Base-by-base conservation (phyloP, 2,329 filamentous ascomycete genomes). In the Cryphonectria carpinicola region DNA sequence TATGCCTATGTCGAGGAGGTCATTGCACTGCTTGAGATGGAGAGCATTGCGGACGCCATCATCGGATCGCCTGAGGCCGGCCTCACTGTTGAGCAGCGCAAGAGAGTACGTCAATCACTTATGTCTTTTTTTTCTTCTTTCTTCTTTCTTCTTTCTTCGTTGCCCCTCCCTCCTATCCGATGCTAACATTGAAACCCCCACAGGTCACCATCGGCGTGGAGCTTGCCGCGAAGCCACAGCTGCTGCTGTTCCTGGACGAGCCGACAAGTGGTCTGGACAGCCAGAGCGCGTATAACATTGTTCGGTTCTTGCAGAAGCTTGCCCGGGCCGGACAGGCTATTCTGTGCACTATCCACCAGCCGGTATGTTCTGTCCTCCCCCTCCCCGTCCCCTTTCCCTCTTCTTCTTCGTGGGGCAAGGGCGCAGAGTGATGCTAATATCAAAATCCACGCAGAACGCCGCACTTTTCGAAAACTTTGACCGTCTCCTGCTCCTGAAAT, bases 341-440 rank as follows among this genome's bases (percentile, higher is more conserved):
- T 75, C 86, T 97, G 4, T 97, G 93, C 82, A 97, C 94, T 0
- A 97, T 97, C 73, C 94, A 97, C 79, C 94, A 97, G 79, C 94
- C 94, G 1, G 61, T 64, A 28, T 4, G 61, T 64, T 19, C 56
- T 60, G 25, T 60, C 28, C 19, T 35, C 7, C 28, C 25, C 52
- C 13, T 19, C 10, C 13, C 37, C 58, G 13, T 62, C 28, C 25
- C 52, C 13, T 19, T n/a, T 19, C 37, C 58, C n/a, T 62, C 60
- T n/a, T 41, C 60, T n/a, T 41, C 35, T 41, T 4, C 22, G 37
- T n/a, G 10, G 37, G 37, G 37, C 8, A 39, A 39, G 17, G 39
- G 25, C 3, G n/a, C 37, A 19, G 19, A 58, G 54, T 8, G 10
- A 46, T 64, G 25, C 61, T 64, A 64, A 64, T 25, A 25, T 39